Base-by-base conservation (phyloP, 257 asterid species). In the Linaria vulgaris region DNA sequence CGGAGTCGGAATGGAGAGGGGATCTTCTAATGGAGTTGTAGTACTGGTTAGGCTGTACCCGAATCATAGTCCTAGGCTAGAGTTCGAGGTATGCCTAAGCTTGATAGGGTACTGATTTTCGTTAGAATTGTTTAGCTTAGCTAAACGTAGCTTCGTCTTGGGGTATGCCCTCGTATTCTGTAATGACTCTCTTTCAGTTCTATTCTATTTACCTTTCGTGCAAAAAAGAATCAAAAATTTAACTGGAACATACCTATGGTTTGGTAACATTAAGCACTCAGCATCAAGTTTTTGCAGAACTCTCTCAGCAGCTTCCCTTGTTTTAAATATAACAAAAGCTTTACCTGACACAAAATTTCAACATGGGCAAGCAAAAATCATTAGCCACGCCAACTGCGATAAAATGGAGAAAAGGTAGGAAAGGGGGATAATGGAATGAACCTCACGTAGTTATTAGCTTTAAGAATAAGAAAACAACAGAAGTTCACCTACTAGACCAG, bases 181-280 rank as follows among this genome's bases (percentile, higher is more conserved):
- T n/a, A n/a, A n/a, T n/a, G n/a, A n/a, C n/a, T n/a, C n/a, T n/a
- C n/a, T n/a, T n/a, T n/a, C n/a, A n/a, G n/a, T n/a, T n/a, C n/a
- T n/a, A n/a, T n/a, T n/a, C n/a, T n/a, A n/a, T n/a, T n/a, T n/a
- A n/a, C n/a, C n/a, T n/a, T n/a, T n/a, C n/a, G n/a, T n/a, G n/a
- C n/a, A n/a, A n/a, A n/a, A n/a, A 12, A 59, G 56, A 19, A 59
- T 51, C 5, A 22, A 56, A 43, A 38, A 30, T 74, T 23, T 59
- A 38, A 12, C 30, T 56, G 51, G 67, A 30, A 56, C 76, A 49
- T 62, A 91, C 98, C 96, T 82, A 68, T 61, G 67, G 69, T 83
- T 80, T 38, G 95, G 76, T 63, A 92, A 60, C 76, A 88, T 62
- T 77, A 92, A 73, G 84, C 96, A 92, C 56, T 74, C 78, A 30